Evolutionary conservation across 257 asterid genomes (phyloP).

Genomic region (Marsdenia floribunda): DNA sequence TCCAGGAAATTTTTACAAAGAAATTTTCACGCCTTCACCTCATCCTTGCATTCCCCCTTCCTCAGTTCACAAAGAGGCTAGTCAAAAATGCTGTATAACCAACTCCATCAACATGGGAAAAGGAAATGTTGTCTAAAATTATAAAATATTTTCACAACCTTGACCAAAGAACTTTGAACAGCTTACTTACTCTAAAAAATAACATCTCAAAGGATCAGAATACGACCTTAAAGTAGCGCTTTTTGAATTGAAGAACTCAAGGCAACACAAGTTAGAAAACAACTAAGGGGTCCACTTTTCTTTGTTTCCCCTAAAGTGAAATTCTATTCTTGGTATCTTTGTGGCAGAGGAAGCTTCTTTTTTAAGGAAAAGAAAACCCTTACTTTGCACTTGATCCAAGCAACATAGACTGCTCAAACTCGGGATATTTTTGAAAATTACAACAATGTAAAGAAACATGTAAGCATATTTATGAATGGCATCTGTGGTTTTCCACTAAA

Average conservation of each 20-base stretch:
- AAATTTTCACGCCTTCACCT: background rate
- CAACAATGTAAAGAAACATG: background rate
- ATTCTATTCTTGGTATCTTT: background rate
- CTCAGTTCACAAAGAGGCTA: background rate
- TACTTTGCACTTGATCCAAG: conserved; percentile 4
- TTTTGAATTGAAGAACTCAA: background rate
- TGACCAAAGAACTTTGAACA: background rate
- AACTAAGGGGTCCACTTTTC: background rate
- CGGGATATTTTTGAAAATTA: background rate
- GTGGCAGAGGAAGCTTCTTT: background rate
- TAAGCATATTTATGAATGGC: background rate
- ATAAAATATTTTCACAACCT: background rate
- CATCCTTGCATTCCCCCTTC: background rate
- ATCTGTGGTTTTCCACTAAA: background rate
- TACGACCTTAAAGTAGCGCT: background rate
- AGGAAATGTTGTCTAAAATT: background rate
- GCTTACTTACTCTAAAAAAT: background rate
- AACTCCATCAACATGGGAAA: background rate
- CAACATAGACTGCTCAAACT: conserved; percentile 2
- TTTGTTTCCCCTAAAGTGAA: background rate
- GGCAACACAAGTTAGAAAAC: background rate
- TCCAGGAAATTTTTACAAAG: background rate
- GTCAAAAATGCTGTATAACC: background rate
- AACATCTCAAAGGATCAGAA: background rate
- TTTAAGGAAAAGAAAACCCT: background rate